Conservation (phyloP, 176 grass and related monocot species). For the Oryza nivara region DNA sequence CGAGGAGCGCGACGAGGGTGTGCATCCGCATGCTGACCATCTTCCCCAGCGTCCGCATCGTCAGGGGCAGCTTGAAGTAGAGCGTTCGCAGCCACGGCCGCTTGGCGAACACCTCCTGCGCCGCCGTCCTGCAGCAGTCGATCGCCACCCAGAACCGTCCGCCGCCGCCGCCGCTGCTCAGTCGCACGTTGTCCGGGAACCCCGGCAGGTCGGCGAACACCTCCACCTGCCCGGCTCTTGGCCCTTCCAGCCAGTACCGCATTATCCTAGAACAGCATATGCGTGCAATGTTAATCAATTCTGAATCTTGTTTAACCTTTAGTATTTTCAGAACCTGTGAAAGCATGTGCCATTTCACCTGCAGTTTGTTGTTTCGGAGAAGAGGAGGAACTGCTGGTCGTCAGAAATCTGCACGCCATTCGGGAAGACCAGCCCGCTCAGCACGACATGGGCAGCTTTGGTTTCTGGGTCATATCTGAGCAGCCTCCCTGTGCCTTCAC, state of each 20-base stretch:
- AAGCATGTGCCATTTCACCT: slow-evolving; percentile 42
- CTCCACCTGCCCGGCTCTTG: slow-evolving; percentile 55
- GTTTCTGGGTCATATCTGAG: slow-evolving; percentile 75
- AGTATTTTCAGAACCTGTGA: neutral
- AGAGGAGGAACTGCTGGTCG: slow-evolving; percentile 77
- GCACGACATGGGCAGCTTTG: slow-evolving; percentile 49
- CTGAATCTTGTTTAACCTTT: neutral
- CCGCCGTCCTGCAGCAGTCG: slow-evolving; percentile 77
- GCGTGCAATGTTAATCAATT: neutral
- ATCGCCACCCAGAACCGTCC: slow-evolving; percentile 80
- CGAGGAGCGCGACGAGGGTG: slow-evolving; percentile 71
- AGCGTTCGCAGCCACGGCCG: slow-evolving; percentile 75
- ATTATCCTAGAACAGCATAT: slow-evolving; percentile 56
- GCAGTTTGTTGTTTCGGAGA: slow-evolving; percentile 91
- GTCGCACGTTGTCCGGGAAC: slow-evolving; percentile 85
- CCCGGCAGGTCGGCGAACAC: slow-evolving; percentile 80
- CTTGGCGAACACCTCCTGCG: slow-evolving; percentile 66
- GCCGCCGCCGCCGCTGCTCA: slow-evolving; percentile 58
- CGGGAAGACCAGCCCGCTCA: slow-evolving; percentile 74
- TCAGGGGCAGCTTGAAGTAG: slow-evolving; percentile 78
- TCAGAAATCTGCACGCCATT: slow-evolving; percentile 91
- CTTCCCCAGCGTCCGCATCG: slow-evolving; percentile 61
- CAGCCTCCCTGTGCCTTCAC: slow-evolving; percentile 78
- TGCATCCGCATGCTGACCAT: slow-evolving; percentile 68
- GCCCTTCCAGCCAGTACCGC: slow-evolving; percentile 82